phyloP scores from a whole-genome alignment of 2,329 filamentous ascomycete genomes.

The Diaporthe vexans region DNA sequence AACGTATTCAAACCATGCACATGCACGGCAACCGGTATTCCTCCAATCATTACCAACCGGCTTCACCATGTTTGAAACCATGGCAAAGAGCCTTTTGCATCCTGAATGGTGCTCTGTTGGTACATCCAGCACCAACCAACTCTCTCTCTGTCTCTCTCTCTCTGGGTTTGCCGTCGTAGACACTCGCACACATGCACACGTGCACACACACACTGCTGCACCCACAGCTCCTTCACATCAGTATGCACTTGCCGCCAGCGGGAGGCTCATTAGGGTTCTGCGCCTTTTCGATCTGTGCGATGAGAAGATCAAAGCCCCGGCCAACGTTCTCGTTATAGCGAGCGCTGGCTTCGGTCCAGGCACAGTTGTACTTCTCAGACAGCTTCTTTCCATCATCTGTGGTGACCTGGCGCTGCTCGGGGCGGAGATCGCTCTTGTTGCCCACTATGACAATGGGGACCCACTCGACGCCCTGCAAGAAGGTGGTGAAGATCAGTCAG shows the following conservation, averaged over 20 bases:
- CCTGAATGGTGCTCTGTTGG: neutral
- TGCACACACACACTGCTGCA: neutral
- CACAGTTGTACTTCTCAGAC: conserved; percentile 89
- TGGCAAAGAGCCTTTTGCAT: neutral
- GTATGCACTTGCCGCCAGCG: conserved; percentile 81
- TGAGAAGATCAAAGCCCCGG: conserved; percentile 93
- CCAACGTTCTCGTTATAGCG: conserved; percentile 94
- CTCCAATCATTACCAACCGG: conserved; percentile 27
- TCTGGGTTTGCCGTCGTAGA: neutral
- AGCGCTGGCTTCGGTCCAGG: conserved; percentile 94
- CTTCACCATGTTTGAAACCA: neutral
- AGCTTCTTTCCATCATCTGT: conserved; percentile 88
- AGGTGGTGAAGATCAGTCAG: conserved; percentile 10
- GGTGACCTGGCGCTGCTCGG: conserved; percentile 92
- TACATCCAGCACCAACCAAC: neutral
- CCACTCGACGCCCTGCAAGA: conserved; percentile 83
- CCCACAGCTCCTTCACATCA: conserved; percentile 76
- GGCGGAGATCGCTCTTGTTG: conserved; percentile 95
- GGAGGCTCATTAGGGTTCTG: conserved; percentile 90
- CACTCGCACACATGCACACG: neutral
- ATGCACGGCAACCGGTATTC: conserved; percentile 24
- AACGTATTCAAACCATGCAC: conserved; percentile 32
- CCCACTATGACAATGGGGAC: conserved; percentile 95
- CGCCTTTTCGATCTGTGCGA: conserved; percentile 93
- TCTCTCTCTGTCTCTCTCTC: too few relatives aligned